Base-by-base conservation (phyloP, 2,329 filamentous ascomycete genomes). In the Cytospora leucostoma region DNA sequence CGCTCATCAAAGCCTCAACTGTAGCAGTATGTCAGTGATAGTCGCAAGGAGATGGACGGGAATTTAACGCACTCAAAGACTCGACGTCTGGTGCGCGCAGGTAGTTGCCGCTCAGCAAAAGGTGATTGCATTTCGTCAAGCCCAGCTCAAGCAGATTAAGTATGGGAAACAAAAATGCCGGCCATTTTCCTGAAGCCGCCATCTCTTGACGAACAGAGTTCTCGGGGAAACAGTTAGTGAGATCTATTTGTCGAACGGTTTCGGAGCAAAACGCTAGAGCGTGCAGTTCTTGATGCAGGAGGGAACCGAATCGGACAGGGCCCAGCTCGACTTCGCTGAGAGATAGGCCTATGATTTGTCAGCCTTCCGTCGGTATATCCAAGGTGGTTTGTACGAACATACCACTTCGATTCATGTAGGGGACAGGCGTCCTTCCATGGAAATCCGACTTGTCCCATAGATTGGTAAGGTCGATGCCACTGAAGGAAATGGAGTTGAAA, bases 401-500 rank as follows among this genome's bases (percentile, higher is more conserved):
- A 83, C 82, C 82, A 67, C 79, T 84, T 15, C 83, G 76, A 49
- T 80, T 85, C 47, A 83, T 76, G 67, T 82, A 82, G 5, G 80
- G 80, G 11, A 84, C 77, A 32, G 77, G 77, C 64, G 81, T 78
- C 21, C 76, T 77, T 44, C 80, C 74, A 2, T 74, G 70, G 51
- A 77, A 77, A 64, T 86, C 84, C 54, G 76, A 76, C 37, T 71
- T 68, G 38, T 74, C 73, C 49, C 74, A 72, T 1, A 82, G 72
- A 17, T 69, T 72, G 1, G 78, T 78, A 21, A 86, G 74, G 66
- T 85, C 80, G 15, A 86, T 77, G 59, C 82, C 78, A 11, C 75
- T 72, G 66, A 86, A 84, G 1, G 82, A 85, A n/a, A 86, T 71
- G 0, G 82, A 81, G 63, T 81, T 83, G 72, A 86, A 86, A 68